Evolutionary conservation across 345 rosid species (phyloP).

Genomic region (Sonneratia caseolaris): DNA sequence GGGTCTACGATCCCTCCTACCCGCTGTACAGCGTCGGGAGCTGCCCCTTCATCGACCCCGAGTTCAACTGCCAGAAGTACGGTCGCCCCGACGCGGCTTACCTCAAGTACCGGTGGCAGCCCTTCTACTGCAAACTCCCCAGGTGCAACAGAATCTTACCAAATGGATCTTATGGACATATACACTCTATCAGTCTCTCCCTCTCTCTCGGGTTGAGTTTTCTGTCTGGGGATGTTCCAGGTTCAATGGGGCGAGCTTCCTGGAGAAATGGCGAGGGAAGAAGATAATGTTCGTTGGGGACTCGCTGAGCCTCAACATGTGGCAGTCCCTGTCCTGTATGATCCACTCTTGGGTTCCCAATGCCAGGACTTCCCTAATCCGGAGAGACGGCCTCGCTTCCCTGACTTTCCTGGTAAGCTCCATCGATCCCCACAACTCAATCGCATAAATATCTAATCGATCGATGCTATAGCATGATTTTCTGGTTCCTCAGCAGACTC

Average conservation of each 20-base stretch:
- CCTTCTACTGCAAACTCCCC: slow-evolving; percentile 43
- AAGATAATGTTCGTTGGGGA: slow-evolving; percentile 97
- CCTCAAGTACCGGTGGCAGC: slow-evolving; percentile 61
- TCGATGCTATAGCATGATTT: not conserved
- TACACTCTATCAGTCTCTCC: not conserved
- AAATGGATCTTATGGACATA: too few species aligned
- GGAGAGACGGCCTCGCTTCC: slow-evolving; percentile 41
- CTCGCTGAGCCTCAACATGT: slow-evolving; percentile 79
- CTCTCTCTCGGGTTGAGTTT: too few species aligned
- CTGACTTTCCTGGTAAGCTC: slow-evolving; percentile 56
- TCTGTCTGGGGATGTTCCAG: slow-evolving; percentile 21
- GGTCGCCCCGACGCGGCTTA: slow-evolving; percentile 45
- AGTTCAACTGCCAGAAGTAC: slow-evolving; percentile 46
- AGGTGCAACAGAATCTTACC: slow-evolving; percentile 18
- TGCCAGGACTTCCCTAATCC: slow-evolving; percentile 33
- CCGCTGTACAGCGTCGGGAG: slow-evolving; percentile 36
- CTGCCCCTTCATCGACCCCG: slow-evolving; percentile 50
- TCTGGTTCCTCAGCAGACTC: too few species aligned
- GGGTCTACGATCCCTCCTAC: slow-evolving; percentile 45
- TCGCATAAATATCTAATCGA: not conserved
- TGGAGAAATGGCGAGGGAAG: slow-evolving; percentile 84
- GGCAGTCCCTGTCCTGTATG: slow-evolving; percentile 69
- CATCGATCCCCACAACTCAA: not conserved
- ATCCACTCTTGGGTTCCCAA: slow-evolving; percentile 64
- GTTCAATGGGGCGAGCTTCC: slow-evolving; percentile 66